A percentile compares a stretch with the other conserved stretches of the same genome.
Conservation (phyloP, 257 asterid genomes). For the Przewalskia tangutica region DNA sequence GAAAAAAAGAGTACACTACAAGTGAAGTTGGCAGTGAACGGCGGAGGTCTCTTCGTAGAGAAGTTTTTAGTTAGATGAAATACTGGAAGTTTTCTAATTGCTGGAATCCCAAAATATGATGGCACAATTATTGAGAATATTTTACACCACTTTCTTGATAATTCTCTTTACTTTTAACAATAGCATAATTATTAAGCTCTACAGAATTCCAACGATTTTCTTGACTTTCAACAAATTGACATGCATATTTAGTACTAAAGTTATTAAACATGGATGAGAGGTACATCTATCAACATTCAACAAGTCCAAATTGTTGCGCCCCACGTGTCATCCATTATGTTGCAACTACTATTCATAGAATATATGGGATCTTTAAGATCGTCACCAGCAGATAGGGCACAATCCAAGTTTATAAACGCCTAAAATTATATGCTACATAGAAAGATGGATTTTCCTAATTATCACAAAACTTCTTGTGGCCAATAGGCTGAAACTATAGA, state of each 20-base stretch:
- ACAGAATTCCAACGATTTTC: neutral
- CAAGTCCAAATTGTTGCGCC: neutral
- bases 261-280: neutral
- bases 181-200: neutral
- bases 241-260: neutral
- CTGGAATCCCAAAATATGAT: neutral
- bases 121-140: neutral
- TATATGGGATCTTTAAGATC: neutral
- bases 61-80: neutral
- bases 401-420: neutral
- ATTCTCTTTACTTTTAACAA: neutral
- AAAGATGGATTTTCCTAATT: neutral
- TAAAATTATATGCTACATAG: neutral
- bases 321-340: neutral
- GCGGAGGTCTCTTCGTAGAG: neutral
- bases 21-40: neutral
- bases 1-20: neutral
- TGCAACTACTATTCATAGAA: neutral
- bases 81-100: neutral
- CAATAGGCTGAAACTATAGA: neutral
- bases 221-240: neutral
- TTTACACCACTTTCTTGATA: neutral
- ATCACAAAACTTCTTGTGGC: neutral
- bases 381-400: neutral
- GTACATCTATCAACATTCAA: neutral